Evolutionary conservation across 108 stramenopile species (phyloP).

Genomic region (Mayamaea pseudoterrestris): DNA sequence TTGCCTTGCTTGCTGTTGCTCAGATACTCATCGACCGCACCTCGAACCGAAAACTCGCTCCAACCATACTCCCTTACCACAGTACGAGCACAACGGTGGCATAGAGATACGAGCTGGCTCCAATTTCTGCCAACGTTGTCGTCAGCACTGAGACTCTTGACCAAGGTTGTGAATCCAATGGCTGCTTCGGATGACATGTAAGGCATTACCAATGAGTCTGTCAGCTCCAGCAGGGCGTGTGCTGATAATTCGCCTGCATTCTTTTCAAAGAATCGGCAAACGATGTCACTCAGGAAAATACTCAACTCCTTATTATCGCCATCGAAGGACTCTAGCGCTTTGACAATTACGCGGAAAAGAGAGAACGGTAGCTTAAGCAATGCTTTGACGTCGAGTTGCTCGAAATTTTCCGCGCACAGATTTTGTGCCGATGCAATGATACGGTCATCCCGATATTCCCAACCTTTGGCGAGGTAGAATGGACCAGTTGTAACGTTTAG

Average conservation of each 20-base stretch:
- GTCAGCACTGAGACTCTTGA: slow-evolving; percentile 13
- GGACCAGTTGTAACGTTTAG: slow-evolving; percentile 25
- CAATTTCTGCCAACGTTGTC: slow-evolving; percentile 17
- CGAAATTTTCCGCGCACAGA: slow-evolving; percentile 28
- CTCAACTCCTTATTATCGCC: slow-evolving; percentile 14
- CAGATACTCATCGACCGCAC: slow-evolving; percentile 27
- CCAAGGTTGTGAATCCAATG: slow-evolving; percentile 28
- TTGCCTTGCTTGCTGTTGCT: slow-evolving; percentile 6
- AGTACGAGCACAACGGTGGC: slow-evolving; percentile 22
- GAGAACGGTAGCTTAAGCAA: slow-evolving; percentile 16
- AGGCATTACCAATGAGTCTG: slow-evolving; percentile 21
- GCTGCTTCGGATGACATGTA: slow-evolving; percentile 31
- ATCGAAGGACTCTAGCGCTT: slow-evolving; percentile 11
- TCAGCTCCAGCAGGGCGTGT: slow-evolving; percentile 21
- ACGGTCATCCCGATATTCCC: slow-evolving; percentile 21
- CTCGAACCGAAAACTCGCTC: slow-evolving; percentile 26
- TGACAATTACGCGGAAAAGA: slow-evolving; percentile 20
- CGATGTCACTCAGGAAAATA: slow-evolving; percentile 22
- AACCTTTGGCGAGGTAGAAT: slow-evolving; percentile 14
- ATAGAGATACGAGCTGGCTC: slow-evolving; percentile 17
- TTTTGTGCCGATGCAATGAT: slow-evolving; percentile 22
- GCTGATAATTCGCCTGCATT: slow-evolving; percentile 13
- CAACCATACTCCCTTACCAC: slow-evolving; percentile 35
- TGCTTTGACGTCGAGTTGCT: slow-evolving; percentile 11
- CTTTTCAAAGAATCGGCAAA: slow-evolving; percentile 34